Percentiles rank a stretch among this genome's conserved stretches.
phyloP scores from a whole-genome alignment of 2,329 filamentous ascomycete genomes.

The Sporothrix humicola region DNA sequence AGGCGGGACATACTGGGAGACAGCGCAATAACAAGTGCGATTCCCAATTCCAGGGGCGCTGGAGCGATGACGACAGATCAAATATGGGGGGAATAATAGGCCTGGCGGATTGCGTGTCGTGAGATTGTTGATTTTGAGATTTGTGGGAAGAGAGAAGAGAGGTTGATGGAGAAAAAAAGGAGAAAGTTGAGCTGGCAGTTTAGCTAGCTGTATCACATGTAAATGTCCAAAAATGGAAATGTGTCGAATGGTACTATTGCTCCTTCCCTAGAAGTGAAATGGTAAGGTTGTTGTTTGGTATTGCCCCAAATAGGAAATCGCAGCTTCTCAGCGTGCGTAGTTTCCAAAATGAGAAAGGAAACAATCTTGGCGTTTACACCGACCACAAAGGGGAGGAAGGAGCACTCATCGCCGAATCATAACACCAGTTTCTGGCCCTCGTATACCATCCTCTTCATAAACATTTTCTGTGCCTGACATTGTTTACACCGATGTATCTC shows the following conservation, averaged over 20 bases:
- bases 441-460: neutral
- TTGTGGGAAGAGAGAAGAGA: neutral
- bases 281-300: neutral
- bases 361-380: slow-evolving; percentile 13
- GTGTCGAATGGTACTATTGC: neutral
- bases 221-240: neutral
- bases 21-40: neutral
- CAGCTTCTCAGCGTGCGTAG: neutral
- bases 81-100: neutral
- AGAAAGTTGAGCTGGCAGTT: no score
- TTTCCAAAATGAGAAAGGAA: slow-evolving; percentile 10
- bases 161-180: neutral
- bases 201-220: neutral
- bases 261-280: slow-evolving; percentile 11
- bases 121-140: neutral
- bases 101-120: neutral
- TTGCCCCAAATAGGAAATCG: neutral
- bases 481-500: no score
- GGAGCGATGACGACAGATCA: slow-evolving; percentile 16
- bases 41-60: slow-evolving; percentile 1
- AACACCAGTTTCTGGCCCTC: neutral
- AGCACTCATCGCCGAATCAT: neutral
- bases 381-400: slow-evolving; percentile 6
- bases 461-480: neutral
- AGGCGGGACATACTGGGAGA: neutral